A percentile compares a stretch with the other conserved stretches of the same genome.
phyloP scores from a whole-genome alignment of 192 early-diverging fungal genomes.

The Physocladia obscura region DNA sequence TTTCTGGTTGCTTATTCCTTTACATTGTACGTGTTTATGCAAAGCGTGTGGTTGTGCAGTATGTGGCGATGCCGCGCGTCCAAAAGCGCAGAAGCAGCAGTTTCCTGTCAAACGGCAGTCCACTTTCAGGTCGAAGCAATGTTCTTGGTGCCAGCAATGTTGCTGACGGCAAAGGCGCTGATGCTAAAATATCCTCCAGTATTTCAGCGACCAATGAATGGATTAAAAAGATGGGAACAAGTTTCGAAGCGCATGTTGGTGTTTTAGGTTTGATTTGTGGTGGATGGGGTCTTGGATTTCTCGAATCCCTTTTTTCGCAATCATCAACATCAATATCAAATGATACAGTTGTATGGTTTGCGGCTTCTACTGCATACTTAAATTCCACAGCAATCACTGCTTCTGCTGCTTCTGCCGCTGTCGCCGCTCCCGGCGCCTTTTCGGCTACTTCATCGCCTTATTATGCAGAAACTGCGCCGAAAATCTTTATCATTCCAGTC shows the following conservation, averaged over 20 bases:
- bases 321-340: no score
- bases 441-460: not conserved
- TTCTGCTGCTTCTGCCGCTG: not conserved
- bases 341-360: no score
- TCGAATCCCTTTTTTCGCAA: no score
- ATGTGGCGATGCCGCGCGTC: not conserved
- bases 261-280: not conserved
- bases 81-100: not conserved
- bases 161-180: not conserved
- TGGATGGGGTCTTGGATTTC: not conserved
- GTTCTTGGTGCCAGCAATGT: not conserved
- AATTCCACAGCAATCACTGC: not conserved
- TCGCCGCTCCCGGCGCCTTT: not conserved
- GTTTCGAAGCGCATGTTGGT: conserved; percentile 3
- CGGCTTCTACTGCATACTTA: no score
- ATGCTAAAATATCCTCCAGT: not conserved
- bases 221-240: not conserved
- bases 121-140: not conserved
- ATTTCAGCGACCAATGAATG: not conserved
- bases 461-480: not conserved
- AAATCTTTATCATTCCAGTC: not conserved
- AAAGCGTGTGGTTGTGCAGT: not conserved
- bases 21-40: not conserved
- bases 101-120: not conserved
- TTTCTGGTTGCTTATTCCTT: not conserved